Conservation (phyloP, 164 flowering plant genomes). For the Buxus sempervirens region DNA sequence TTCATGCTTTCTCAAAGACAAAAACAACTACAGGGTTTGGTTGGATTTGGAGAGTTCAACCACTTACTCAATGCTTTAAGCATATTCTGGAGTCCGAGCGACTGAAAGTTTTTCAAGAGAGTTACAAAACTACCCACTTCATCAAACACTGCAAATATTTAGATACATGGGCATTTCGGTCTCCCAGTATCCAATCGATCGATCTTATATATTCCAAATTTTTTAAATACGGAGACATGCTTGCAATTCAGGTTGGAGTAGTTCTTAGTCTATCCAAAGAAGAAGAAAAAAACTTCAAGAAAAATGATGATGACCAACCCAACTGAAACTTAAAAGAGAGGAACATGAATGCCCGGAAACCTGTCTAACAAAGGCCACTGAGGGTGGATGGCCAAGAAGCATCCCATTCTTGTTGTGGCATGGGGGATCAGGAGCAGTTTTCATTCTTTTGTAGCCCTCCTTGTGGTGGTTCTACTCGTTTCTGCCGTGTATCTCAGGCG, state of each 20-base stretch:
- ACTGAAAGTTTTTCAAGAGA: too few species aligned
- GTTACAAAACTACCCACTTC: too few species aligned
- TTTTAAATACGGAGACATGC: slow-evolving; percentile 8
- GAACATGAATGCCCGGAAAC: background rate
- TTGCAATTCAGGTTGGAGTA: background rate
- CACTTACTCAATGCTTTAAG: slow-evolving; percentile 8
- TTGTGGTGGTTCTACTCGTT: slow-evolving; percentile 30
- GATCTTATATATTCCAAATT: background rate
- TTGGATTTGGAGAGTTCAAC: slow-evolving; percentile 22
- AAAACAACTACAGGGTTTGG: slow-evolving; percentile 1
- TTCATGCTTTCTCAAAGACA: background rate
- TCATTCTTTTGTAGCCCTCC: slow-evolving; percentile 34
- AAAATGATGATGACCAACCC: slow-evolving; percentile 15
- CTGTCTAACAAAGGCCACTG: background rate
- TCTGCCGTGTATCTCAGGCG: slow-evolving; percentile 34
- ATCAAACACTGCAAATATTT: too few species aligned
- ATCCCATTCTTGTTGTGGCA: slow-evolving; percentile 8
- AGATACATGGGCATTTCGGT: background rate
- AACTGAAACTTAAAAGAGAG: slow-evolving; percentile 9
- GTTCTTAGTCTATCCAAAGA: too few species aligned
- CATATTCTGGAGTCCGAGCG: too few species aligned
- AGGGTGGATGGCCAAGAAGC: slow-evolving; percentile 22
- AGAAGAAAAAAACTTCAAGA: background rate
- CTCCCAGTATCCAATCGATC: background rate
- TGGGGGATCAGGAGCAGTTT: slow-evolving; percentile 38